A percentile compares a stretch with the other conserved stretches of the same genome.
These are phyloP conservation scores for Xylariaceae sp. DNA, from an alignment of 2,329 filamentous ascomycete species.

Conservation along the genomic window DNA sequence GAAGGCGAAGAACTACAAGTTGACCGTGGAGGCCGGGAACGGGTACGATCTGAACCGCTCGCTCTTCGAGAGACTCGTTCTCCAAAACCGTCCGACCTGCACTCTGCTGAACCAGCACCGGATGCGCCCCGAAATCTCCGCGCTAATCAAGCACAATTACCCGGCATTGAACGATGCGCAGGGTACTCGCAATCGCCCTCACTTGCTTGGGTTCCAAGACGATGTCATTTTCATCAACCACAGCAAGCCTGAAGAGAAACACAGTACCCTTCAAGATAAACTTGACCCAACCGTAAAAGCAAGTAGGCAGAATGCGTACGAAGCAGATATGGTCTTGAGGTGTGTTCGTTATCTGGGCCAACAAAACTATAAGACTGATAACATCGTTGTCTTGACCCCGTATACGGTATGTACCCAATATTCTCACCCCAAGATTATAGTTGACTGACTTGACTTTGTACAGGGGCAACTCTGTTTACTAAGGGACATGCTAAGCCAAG, in stretches of 20 bases:
- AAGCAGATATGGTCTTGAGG: conserved; percentile 59
- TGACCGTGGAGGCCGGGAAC: conserved; percentile 60
- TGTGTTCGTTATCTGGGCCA: conserved; percentile 64
- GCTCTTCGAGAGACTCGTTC: conserved; percentile 64
- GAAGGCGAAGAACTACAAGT: conserved; percentile 56
- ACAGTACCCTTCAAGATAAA: conserved; percentile 3
- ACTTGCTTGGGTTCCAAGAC: conserved; percentile 53
- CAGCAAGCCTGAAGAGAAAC: conserved; percentile 44
- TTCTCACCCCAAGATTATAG: background rate
- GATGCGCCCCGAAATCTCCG: conserved; percentile 65
- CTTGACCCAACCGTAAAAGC: conserved; percentile 45
- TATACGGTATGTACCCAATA: conserved; percentile 47
- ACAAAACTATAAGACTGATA: conserved; percentile 62
- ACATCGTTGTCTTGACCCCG: conserved; percentile 66
- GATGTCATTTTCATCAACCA: conserved; percentile 67
- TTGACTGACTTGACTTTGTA: background rate
- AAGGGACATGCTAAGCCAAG: conserved; percentile 45
- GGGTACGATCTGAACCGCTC: conserved; percentile 66
- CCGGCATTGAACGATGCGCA: conserved; percentile 58
- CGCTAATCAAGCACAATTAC: conserved; percentile 57
- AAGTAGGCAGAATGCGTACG: conserved; percentile 61
- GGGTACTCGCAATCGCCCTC: conserved; percentile 34
- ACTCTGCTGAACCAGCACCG: conserved; percentile 61
- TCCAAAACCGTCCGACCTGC: conserved; percentile 49
- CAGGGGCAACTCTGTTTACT: conserved; percentile 59